Conservation (phyloP, 768 basidiomycete genomes). For the Russula compacta region DNA sequence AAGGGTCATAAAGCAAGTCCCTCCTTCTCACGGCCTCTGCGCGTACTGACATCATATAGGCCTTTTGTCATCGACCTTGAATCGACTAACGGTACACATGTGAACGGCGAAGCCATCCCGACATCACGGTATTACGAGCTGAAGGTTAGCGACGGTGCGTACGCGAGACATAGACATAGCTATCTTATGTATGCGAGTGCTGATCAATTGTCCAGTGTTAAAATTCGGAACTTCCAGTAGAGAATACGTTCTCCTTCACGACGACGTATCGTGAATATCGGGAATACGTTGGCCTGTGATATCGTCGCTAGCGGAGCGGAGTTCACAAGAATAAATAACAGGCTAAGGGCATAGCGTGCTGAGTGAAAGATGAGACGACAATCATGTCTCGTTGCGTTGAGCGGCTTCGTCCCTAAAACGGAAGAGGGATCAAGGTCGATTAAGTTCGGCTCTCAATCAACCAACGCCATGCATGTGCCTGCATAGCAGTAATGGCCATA, state of each 20-base stretch:
- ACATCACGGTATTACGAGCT: slow-evolving; percentile 82
- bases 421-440: too few species aligned
- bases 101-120: slow-evolving; percentile 83
- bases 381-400: too few species aligned
- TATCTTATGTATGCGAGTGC: background rate
- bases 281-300: background rate
- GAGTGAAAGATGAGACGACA: too few species aligned
- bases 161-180: background rate
- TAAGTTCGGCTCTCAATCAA: too few species aligned
- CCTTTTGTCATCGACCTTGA: slow-evolving; percentile 97
- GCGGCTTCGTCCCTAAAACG: too few species aligned
- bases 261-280: slow-evolving; percentile 40
- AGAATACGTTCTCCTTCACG: slow-evolving; percentile 82
- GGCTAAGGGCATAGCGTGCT: too few species aligned
- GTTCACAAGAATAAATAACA: background rate
- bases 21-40: background rate
- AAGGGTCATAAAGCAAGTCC: slow-evolving; percentile 70
- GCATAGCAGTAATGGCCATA: too few species aligned
- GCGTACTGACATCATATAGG: slow-evolving; percentile 33
- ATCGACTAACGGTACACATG: slow-evolving; percentile 92
- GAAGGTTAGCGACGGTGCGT: slow-evolving; percentile 66
- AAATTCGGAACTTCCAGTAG: slow-evolving; percentile 75
- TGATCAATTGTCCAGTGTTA: slow-evolving; percentile 43
- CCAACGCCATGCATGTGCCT: too few species aligned
- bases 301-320: background rate